Conservation (phyloP, 73 alveolate species). For the Urostyla sp. region DNA sequence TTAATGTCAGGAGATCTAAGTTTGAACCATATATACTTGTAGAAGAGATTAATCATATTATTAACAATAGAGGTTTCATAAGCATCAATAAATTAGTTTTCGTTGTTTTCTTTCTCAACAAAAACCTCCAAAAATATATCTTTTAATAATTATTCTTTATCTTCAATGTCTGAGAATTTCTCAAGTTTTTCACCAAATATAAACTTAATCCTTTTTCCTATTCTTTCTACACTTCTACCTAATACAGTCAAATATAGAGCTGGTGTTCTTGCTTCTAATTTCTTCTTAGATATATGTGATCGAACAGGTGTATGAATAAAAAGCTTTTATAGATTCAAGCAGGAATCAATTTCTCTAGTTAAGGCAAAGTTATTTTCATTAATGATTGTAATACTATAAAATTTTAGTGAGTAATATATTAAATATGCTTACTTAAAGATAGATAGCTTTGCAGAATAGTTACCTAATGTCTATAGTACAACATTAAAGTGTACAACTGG, state of each 20-base stretch:
- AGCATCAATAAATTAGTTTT: background rate
- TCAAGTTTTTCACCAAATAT: background rate
- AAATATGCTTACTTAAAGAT: slow-evolving; percentile 45
- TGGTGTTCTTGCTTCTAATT: background rate
- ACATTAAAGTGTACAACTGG: slow-evolving; percentile 51
- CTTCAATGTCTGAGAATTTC: background rate
- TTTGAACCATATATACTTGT: slow-evolving; percentile 43
- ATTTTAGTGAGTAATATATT: too few relatives aligned
- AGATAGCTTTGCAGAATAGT: background rate
- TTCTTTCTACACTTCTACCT: background rate
- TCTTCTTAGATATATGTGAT: slow-evolving; percentile 11
- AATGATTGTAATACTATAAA: slow-evolving; percentile 41
- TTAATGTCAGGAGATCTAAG: slow-evolving; percentile 16
- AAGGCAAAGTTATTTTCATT: slow-evolving; percentile 36
- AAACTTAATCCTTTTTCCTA: background rate
- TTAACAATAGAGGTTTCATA: background rate
- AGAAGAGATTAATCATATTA: slow-evolving; percentile 14
- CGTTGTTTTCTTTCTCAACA: background rate
- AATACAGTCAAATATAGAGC: slow-evolving; percentile 24
- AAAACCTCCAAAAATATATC: background rate
- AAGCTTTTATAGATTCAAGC: slow-evolving; percentile 24
- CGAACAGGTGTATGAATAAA: slow-evolving; percentile 47
- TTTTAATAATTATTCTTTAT: slow-evolving; percentile 15
- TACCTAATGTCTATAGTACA: slow-evolving; percentile 3
- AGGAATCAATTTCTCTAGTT: slow-evolving; percentile 52